Evolutionary conservation across 164 flowering plant species (phyloP).

Genomic region (Vitis vinifera): DNA sequence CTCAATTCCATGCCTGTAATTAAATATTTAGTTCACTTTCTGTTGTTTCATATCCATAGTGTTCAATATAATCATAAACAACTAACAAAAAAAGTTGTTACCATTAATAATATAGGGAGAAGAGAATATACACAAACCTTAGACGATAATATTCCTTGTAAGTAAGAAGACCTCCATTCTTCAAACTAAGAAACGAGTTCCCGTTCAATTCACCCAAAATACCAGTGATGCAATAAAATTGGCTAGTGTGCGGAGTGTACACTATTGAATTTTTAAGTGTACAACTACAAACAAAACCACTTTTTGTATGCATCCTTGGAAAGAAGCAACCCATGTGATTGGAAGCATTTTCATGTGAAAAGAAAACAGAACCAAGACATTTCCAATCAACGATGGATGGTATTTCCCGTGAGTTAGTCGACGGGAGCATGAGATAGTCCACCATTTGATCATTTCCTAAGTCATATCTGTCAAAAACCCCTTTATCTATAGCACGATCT

Average conservation of each 20-base stretch:
- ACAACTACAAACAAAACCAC: conserved; percentile 48
- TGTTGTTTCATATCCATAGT: neutral
- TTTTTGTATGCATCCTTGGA: conserved; percentile 36
- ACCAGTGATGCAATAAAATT: conserved; percentile 47
- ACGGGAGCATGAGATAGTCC: conserved; percentile 74
- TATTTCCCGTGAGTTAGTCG: conserved; percentile 6
- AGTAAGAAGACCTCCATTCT: conserved; percentile 23
- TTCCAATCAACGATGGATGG: conserved; percentile 49
- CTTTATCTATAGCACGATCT: conserved; percentile 35
- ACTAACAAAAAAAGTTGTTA: neutral
- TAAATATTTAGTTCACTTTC: neutral
- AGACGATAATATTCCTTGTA: conserved; percentile 53
- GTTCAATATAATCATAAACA: neutral
- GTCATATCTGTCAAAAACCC: conserved; percentile 21
- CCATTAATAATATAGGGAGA: neutral
- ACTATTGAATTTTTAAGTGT: conserved; percentile 61
- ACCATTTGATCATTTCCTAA: conserved; percentile 13
- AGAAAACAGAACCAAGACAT: conserved; percentile 35
- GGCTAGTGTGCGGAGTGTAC: conserved; percentile 72
- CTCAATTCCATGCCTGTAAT: conserved; percentile 48
- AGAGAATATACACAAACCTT: conserved; percentile 34
- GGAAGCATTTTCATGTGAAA: conserved; percentile 13
- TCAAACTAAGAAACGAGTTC: conserved; percentile 39
- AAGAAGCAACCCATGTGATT: conserved; percentile 17
- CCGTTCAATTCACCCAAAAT: conserved; percentile 48